Base-by-base conservation (phyloP, 2,329 filamentous ascomycete species). In the Paecilomyces formosus region DNA sequence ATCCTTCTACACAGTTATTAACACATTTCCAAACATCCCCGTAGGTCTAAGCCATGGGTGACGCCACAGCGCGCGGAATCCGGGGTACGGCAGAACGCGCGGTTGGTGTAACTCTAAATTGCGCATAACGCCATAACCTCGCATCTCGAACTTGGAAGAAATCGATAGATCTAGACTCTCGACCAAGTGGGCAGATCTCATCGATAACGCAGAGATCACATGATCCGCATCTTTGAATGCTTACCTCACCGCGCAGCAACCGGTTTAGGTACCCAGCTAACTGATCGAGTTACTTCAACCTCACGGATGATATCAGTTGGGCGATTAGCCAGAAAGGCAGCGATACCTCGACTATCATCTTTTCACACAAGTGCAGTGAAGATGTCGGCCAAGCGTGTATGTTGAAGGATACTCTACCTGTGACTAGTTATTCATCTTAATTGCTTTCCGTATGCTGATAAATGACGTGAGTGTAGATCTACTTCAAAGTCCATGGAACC, bases 401-500 rank as follows among this genome's bases (percentile, higher is more conserved):
- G 54, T 45, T 49, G 12, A 7, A 24, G n/a, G 24, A 26, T 26
- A 26, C 6, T 24, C 4, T 52, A 9, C 8, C 11, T 15, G 22
- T n/a, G 15, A 15, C 13, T 50, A 13, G 7, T 18, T 31, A 2
- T 45, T 18, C 18, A 4, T 55, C 26, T 35, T 30, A 3, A 12
- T 6, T 55, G 26, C 2, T 22, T 30, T 55, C 12, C 26, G 33
- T 45, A 35, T 21, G 30, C 18, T 39, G 15, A 30, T 55, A 26
- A 55, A 21, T 12, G 31, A 7, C 1, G 24, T 22, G n/a, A 8
- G 33, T 35, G 12, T 61, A 76, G 74, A 64, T 75, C 60, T 69
- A 71, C 53, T 76, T 75, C 63, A 72, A 68, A 62, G 87, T 85
- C 59, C 85, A 89, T 65, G 88, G 87, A 57, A 80, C 80, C 45